Evolutionary conservation across 768 basidiomycete genomes (phyloP), one percentile per base, ranked within the genome.

Genomic region (Cubamyces sp.): DNA sequence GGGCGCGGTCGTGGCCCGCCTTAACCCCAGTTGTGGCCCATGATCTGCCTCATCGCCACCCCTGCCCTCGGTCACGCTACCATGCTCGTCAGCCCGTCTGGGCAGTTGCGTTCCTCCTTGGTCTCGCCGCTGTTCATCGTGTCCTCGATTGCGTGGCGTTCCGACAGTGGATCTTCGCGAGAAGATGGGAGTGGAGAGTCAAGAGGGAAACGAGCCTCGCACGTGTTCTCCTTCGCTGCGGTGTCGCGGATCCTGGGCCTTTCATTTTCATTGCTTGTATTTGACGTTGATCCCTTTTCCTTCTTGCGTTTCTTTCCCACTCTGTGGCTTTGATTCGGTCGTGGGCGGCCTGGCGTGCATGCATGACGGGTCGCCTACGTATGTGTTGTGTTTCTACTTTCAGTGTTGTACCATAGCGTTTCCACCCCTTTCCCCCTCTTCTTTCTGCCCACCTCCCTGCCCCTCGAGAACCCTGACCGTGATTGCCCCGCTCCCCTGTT

Each of bases 281-380:
- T 34, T 34, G 34, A 34, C 34, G 34, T 34, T 34, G 34, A 34
- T 11, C 34, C 34, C 34, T 5, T 34, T 34, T 34, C 4, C 11
- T 34, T 34, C 4, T 34, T 34, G 5, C 11, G 28, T 3, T 8
- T 30, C 28, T 3, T 56, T 30, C 55, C 39, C 34, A 34, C 26
- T n/a, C 1, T 37, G 37, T 47, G 54, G 30, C 54, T 56, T 55
- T 43, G 51, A 39, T 34, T 40, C 34, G 37, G 37, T n/a, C 34
- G 23, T 19, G 19, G 30, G 18, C 51, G 51, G 51, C n/a, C 34
- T 34, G 51, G 5, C 51, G 51, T 53, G 30, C 51, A 15, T 53
- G 51, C 34, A 19, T 18, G 34, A 23, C 51, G 11, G 34, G 34
- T 34, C 34, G 34, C 34, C 34, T 34, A 34, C 34, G 34, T 11